Conservation (phyloP, 140 eudicot species). For the Senecio squalidus region DNA sequence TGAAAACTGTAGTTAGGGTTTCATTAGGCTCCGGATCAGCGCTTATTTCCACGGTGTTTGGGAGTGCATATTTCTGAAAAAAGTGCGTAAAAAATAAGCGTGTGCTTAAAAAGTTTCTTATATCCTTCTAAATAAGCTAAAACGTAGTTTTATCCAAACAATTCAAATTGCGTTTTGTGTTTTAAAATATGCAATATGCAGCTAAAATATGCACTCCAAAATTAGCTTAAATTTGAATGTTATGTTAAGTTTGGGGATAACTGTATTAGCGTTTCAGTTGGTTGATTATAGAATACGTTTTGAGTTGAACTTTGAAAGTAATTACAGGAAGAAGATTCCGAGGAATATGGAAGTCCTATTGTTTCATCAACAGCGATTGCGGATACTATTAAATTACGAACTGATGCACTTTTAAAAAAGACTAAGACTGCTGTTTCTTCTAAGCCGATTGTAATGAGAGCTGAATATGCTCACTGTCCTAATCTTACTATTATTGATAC, state of each 20-base stretch:
- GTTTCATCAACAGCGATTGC: constrained; percentile 63
- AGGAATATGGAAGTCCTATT: constrained; percentile 78
- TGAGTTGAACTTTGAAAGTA: constrained; percentile 14
- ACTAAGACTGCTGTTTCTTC: constrained; percentile 79
- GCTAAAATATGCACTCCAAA: no score
- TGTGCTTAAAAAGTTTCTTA: no score
- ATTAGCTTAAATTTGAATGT: neutral
- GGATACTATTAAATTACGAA: constrained; percentile 73
- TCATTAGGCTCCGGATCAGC: neutral
- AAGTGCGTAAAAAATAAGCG: neutral
- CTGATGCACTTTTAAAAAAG: constrained; percentile 65
- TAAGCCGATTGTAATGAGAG: constrained; percentile 88
- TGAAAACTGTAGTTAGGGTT: constrained; percentile 2
- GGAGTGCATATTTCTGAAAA: neutral
- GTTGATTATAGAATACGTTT: neutral
- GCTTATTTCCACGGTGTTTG: neutral
- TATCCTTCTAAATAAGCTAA: no score
- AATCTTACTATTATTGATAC: constrained; percentile 94
- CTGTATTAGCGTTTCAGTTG: neutral
- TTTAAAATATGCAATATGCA: no score
- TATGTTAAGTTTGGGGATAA: neutral
- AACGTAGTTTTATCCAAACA: no score
- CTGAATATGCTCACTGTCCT: constrained; percentile 96
- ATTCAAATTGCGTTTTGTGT: no score
- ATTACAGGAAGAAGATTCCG: constrained; percentile 84